These are phyloP conservation scores for Linderina pennispora DNA, from an alignment of 192 early-diverging fungal genomes.

Conservation along the genomic window DNA sequence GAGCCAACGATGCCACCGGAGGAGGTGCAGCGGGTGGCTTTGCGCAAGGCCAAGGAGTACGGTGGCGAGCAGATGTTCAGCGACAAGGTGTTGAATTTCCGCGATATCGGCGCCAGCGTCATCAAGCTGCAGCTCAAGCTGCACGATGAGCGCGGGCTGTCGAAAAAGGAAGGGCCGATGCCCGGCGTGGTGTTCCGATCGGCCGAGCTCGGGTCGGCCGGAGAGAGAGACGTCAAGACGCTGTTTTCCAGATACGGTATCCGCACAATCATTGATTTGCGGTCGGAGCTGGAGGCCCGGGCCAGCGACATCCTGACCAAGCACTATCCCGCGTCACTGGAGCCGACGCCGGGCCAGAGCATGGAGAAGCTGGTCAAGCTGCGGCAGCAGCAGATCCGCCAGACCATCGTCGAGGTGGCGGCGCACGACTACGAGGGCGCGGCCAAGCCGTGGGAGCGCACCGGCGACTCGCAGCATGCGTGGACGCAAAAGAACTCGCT, in stretches of 20 bases:
- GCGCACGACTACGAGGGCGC: conserved; percentile 40
- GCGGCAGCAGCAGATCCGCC: conserved; percentile 26
- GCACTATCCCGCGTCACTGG: conserved; percentile 43
- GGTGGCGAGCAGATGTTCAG: conserved; percentile 20
- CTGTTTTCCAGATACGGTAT: conserved; percentile 43
- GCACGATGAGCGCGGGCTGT: conserved; percentile 7
- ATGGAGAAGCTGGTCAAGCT: conserved; percentile 26
- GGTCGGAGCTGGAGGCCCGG: conserved; percentile 40
- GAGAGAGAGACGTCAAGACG: conserved; percentile 40
- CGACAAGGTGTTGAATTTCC: conserved; percentile 42
- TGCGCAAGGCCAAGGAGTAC: conserved; percentile 19
- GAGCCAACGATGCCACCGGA: conserved; percentile 12
- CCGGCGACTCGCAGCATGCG: conserved; percentile 30
- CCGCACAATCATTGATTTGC: conserved; percentile 47
- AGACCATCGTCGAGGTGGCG: conserved; percentile 43
- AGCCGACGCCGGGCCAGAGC: conserved; percentile 38
- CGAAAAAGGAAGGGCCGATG: conserved; percentile 28
- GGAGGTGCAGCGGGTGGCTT: conserved; percentile 23
- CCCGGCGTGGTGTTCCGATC: conserved; percentile 47
- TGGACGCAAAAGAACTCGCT: conserved; percentile 42
- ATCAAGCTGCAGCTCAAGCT: conserved; percentile 16
- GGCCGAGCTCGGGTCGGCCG: conserved; percentile 37
- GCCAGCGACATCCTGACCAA: conserved; percentile 36
- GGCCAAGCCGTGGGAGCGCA: conserved; percentile 39
- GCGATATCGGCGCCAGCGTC: conserved; percentile 40